A percentile compares a stretch with the other conserved stretches of the same genome.
phyloP scores from a whole-genome alignment of 495 filamentous ascomycete genomes.

The Jackrogersella minutella region DNA sequence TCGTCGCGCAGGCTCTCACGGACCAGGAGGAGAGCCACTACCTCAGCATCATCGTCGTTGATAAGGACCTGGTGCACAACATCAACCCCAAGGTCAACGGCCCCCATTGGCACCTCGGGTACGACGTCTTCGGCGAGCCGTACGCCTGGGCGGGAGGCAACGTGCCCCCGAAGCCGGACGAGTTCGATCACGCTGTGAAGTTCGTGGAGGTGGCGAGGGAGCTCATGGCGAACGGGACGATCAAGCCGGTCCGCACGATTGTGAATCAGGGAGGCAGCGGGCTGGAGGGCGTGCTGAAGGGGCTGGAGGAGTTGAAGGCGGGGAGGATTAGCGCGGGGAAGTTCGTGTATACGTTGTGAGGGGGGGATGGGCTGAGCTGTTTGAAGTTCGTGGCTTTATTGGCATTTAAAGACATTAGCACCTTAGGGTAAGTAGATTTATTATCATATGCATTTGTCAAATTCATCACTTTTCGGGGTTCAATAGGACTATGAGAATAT shows the following conservation, averaged over 20 bases:
- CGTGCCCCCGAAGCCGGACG: slow-evolving; percentile 23
- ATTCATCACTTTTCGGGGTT: no score
- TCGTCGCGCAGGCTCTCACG: slow-evolving; percentile 44
- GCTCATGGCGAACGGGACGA: slow-evolving; percentile 41
- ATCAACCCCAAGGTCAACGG: slow-evolving; percentile 46
- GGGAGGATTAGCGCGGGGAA: slow-evolving; percentile 48
- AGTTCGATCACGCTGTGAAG: slow-evolving; percentile 36
- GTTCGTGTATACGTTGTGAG: slow-evolving; percentile 49
- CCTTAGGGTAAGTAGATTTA: no score
- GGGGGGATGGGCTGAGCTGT: not conserved
- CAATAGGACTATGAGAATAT: no score
- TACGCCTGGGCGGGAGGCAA: slow-evolving; percentile 16
- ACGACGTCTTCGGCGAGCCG: slow-evolving; percentile 39
- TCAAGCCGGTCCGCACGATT: slow-evolving; percentile 41
- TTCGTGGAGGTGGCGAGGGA: slow-evolving; percentile 36
- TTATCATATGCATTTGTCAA: no score
- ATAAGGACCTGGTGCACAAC: slow-evolving; percentile 23
- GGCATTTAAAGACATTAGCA: no score
- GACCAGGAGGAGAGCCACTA: slow-evolving; percentile 34
- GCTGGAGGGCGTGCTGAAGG: slow-evolving; percentile 48
- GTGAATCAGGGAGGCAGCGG: slow-evolving; percentile 48
- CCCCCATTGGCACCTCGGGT: slow-evolving; percentile 39
- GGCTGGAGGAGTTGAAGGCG: slow-evolving; percentile 46
- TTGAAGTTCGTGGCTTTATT: not conserved
- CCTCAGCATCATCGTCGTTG: slow-evolving; percentile 37